Base-by-base conservation (phyloP, 345 rosid species). In the Eucalyptus sp. region DNA sequence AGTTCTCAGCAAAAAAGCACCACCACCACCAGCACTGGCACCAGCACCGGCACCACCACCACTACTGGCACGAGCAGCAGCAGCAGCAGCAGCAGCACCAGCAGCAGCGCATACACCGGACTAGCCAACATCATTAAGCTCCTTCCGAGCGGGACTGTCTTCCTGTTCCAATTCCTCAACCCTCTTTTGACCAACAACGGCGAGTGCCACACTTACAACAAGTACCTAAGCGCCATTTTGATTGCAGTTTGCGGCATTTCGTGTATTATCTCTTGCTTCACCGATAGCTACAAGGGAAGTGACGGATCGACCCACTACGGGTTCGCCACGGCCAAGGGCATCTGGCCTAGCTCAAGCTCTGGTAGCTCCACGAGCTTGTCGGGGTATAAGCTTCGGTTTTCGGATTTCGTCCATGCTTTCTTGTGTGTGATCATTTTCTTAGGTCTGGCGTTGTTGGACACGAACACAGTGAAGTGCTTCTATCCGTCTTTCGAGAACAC, bases 141-240 rank as follows among this genome's bases (percentile, higher is more conserved):
- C 88, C 97, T 96, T 43, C 99, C 99, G 2, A 94, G 98, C 22
- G 99, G 99, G 91, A 96, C 97, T 4, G 96, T 97, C 84, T 96
- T 96, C 91, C 22, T 94, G 52, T 97, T 93, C 90, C 97, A 94
- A 54, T 94, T 94, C 94, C 98, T 97, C 13, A 95, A 93, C 93
- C 99, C 99, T 88, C 90, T 96, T 71, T 37, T 96, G 27, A 92
- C 97, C 94, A 94, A 97, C 92, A 93, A 90, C 15, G 99, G 99
- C 43, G 86, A 90, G 5, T 97, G 99, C 88, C 88, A 88, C 90
- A 48, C 95, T 16, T 8, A 50, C 50, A 93, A 96, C 92, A 96
- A 96, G 91, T 90, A 90, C 91, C 88, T 95, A 18, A 91, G 93
- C 9, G 90, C 94, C 76, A 88, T 95, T 54, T 94, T 97, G 37